Conservation (phyloP, 129 eudicot genomes). For the Centaurea solstitialis region DNA sequence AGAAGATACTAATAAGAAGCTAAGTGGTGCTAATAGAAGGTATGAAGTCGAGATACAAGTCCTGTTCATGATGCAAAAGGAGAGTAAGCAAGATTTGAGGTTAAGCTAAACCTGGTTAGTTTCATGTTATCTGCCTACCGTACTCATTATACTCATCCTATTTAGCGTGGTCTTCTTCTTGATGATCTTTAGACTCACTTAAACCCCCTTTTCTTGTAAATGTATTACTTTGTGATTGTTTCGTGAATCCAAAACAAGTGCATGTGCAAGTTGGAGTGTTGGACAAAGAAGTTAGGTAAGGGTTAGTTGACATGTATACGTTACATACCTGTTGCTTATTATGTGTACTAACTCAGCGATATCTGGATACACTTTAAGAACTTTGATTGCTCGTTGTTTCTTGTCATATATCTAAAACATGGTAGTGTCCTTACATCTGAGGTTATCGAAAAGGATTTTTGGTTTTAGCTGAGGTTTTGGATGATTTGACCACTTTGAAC, state of each 20-base stretch:
- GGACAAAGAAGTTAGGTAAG: neutral
- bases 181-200: neutral
- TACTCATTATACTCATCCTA: neutral
- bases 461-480: neutral
- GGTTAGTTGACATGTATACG: neutral
- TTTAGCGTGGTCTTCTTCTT: neutral
- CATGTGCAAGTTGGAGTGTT: neutral
- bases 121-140: constrained; percentile 13
- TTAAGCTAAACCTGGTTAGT: neutral
- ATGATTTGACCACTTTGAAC: neutral
- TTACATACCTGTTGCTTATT: neutral
- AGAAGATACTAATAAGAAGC: neutral
- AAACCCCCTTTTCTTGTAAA: neutral
- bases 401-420: neutral
- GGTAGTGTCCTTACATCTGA: neutral
- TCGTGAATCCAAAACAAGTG: neutral
- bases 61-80: neutral
- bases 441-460: neutral
- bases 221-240: neutral
- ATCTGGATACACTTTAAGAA: neutral
- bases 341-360: neutral
- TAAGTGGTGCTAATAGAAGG: neutral
- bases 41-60: neutral
- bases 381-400: neutral
- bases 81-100: neutral